Conservation (phyloP, 139 green algal genomes). For the Picochlorum sp. region DNA sequence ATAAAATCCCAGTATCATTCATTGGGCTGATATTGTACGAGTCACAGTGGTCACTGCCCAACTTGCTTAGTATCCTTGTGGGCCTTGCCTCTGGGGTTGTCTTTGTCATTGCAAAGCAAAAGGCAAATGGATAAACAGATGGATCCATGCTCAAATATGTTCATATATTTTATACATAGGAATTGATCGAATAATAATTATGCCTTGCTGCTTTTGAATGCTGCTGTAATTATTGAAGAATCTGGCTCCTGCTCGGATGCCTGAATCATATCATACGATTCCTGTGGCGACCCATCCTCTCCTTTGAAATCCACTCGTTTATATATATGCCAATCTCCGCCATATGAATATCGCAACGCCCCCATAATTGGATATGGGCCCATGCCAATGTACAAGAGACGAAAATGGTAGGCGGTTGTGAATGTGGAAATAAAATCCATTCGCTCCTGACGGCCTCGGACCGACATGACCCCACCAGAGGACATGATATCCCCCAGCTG, state of each 20-base stretch:
- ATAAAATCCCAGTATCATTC: slow-evolving; percentile 86
- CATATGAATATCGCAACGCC: slow-evolving; percentile 40
- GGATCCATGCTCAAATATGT: background rate
- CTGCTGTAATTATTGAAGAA: slow-evolving; percentile 20
- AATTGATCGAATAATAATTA: background rate
- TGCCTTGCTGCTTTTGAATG: slow-evolving; percentile 14
- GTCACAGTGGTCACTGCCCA: slow-evolving; percentile 56
- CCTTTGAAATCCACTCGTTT: slow-evolving; percentile 27
- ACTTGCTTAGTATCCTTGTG: slow-evolving; percentile 69
- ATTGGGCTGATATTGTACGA: slow-evolving; percentile 77
- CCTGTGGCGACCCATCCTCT: slow-evolving; percentile 14
- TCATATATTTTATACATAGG: background rate
- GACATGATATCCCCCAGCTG: slow-evolving; percentile 42
- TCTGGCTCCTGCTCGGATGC: slow-evolving; percentile 33
- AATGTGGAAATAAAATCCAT: slow-evolving; percentile 43
- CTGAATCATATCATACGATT: slow-evolving; percentile 37
- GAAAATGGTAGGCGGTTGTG: slow-evolving; percentile 45
- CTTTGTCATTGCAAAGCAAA: slow-evolving; percentile 53
- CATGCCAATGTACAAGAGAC: slow-evolving; percentile 38
- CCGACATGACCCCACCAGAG: slow-evolving; percentile 42
- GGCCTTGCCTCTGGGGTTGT: slow-evolving; percentile 64
- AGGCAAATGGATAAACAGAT: background rate
- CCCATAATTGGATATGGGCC: slow-evolving; percentile 53
- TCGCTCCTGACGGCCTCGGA: slow-evolving; percentile 33
- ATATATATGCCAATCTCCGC: slow-evolving; percentile 40